A percentile compares a stretch with the other conserved stretches of the same genome.
phyloP scores from a whole-genome alignment of 192 early-diverging fungal species.

The Mortierella hygrophila region DNA sequence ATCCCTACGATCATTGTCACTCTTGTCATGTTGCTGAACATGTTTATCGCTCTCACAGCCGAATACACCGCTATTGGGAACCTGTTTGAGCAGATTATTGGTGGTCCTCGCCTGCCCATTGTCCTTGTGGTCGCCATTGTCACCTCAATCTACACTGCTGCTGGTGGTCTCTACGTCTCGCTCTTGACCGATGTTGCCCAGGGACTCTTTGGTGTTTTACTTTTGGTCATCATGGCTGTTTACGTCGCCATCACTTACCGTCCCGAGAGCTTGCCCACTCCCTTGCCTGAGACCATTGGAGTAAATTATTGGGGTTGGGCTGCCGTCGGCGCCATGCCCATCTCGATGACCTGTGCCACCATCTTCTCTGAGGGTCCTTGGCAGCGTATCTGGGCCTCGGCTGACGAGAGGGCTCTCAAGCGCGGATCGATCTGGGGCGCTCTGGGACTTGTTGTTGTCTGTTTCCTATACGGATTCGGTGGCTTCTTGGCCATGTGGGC shows the following conservation, averaged over 20 bases:
- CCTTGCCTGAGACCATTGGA: conserved; percentile 63
- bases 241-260: conserved; percentile 67
- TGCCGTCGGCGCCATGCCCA: conserved; percentile 70
- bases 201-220: conserved; percentile 63
- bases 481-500: conserved; percentile 78
- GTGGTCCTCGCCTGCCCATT: conserved; percentile 66
- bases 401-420: conserved; percentile 69
- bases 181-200: conserved; percentile 75
- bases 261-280: conserved; percentile 58
- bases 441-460: conserved; percentile 65
- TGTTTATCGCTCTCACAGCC: conserved; percentile 72
- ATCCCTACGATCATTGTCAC: conserved; percentile 68
- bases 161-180: conserved; percentile 75
- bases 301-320: conserved; percentile 77
- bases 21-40: conserved; percentile 69
- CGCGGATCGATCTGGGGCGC: conserved; percentile 69
- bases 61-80: conserved; percentile 77
- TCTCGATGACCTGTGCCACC: conserved; percentile 71
- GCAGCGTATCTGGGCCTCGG: conserved; percentile 80
- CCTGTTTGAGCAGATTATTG: conserved; percentile 67
- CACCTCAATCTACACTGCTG: conserved; percentile 77
- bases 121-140: conserved; percentile 71
- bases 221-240: conserved; percentile 68
- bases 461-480: conserved; percentile 69
- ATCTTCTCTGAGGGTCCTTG: conserved; percentile 81